Evolutionary conservation across 208 protist species (phyloP).

Genomic region (Trypanosoma mega): DNA sequence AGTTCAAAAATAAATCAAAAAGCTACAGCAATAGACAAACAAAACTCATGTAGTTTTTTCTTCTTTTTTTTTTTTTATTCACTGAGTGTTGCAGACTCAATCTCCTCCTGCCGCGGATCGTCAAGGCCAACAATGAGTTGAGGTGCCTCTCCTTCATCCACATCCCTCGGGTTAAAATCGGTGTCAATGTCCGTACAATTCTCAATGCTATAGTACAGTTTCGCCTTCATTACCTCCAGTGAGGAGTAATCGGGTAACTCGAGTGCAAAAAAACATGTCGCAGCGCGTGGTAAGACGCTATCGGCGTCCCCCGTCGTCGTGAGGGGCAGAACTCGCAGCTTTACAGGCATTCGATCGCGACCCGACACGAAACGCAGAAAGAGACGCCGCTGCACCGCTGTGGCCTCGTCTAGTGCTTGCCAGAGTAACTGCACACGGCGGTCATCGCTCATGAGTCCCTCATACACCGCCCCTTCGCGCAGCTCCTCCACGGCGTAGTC

Average conservation of each 20-base stretch:
- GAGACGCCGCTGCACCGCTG: slow-evolving; percentile 73
- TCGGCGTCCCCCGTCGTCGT: slow-evolving; percentile 77
- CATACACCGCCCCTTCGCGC: slow-evolving; percentile 75
- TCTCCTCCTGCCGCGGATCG: slow-evolving; percentile 54
- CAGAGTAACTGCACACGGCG: slow-evolving; percentile 89
- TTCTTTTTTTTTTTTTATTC: slow-evolving; percentile 19
- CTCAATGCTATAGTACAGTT: slow-evolving; percentile 95
- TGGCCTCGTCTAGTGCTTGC: slow-evolving; percentile 85
- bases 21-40: not conserved
- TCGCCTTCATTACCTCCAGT: slow-evolving; percentile 90
- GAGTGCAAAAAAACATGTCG: slow-evolving; percentile 96
- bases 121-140: slow-evolving; percentile 60
- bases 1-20: not conserved
- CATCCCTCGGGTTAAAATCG: slow-evolving; percentile 84
- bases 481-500: slow-evolving; percentile 89
- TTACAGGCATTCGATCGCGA: slow-evolving; percentile 85
- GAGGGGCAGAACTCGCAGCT: slow-evolving; percentile 78
- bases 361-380: slow-evolving; percentile 93
- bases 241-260: slow-evolving; percentile 94
- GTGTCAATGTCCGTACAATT: slow-evolving; percentile 95
- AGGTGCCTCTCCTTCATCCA: slow-evolving; percentile 79
- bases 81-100: slow-evolving; percentile 24
- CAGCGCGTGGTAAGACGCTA: slow-evolving; percentile 83
- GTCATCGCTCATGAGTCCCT: slow-evolving; percentile 79
- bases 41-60: not conserved